These are phyloP conservation scores for Aschersonia sp. DNA, from an alignment of 2,329 filamentous ascomycete species.

Conservation along the genomic window DNA sequence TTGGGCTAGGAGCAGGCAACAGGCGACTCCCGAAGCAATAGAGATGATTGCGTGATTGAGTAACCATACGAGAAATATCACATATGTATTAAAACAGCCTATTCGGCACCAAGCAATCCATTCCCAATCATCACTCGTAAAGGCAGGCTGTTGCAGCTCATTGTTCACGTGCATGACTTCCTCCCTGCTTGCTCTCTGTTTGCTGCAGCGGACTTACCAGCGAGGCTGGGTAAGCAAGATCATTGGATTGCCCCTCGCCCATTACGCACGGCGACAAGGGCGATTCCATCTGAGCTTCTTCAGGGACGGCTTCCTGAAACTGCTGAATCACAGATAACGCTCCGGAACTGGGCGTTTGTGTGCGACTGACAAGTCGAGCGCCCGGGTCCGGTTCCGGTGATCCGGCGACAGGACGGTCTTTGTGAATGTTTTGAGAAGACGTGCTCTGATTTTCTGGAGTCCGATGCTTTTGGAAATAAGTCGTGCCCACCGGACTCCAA, in stretches of 20 bases:
- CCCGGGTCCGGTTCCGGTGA: neutral
- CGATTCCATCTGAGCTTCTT: conserved; percentile 1
- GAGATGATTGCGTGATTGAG: no score
- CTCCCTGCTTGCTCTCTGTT: conserved; percentile 1
- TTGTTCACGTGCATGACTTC: neutral
- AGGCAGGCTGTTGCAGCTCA: no score
- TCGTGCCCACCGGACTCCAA: neutral
- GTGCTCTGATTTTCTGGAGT: neutral
- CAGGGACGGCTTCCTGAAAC: conserved; percentile 1
- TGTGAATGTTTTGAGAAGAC: neutral
- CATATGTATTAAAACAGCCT: neutral
- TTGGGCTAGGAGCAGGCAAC: no score
- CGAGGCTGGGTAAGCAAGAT: conserved; percentile 1
- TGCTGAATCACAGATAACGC: neutral
- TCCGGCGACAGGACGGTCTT: neutral
- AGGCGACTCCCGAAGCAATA: no score
- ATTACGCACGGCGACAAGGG: conserved; percentile 1
- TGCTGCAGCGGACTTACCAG: conserved; percentile 1
- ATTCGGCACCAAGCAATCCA: no score
- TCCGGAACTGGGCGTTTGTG: neutral
- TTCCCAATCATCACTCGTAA: no score
- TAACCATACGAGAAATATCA: neutral
- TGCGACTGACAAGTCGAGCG: neutral
- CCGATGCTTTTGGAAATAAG: neutral
- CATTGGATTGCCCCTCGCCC: conserved; percentile 7